Evolutionary conservation across 2,329 filamentous ascomycete species (phyloP).

Genomic region (Pyrenophora seminiperda): DNA sequence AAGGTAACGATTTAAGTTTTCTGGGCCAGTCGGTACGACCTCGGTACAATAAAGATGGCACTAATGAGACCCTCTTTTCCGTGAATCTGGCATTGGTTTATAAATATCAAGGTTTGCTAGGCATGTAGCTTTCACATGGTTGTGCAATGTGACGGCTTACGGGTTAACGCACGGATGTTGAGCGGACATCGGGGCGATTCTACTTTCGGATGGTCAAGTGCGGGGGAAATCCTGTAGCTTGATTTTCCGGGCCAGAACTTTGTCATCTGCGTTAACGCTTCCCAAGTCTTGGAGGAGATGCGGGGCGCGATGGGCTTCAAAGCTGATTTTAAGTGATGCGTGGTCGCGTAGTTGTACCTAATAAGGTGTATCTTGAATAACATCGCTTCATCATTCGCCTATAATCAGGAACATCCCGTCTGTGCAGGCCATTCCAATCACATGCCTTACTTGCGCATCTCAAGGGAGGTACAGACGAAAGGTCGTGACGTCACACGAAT

Average conservation of each 20-base stretch:
- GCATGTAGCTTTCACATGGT: constrained; percentile 29
- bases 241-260: constrained; percentile 5
- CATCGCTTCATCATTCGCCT: not conserved
- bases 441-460: not conserved
- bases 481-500: not conserved
- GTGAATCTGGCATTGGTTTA: too few relatives aligned
- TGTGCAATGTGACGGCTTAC: constrained; percentile 19
- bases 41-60: constrained; percentile 5
- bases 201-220: constrained; percentile 23
- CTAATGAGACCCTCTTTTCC: constrained; percentile 4
- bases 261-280: too few relatives aligned
- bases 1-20: not conserved
- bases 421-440: too few relatives aligned
- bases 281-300: not conserved
- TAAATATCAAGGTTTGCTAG: constrained; percentile 1
- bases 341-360: too few relatives aligned
- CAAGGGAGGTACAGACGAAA: not conserved
- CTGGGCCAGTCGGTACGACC: constrained; percentile 1
- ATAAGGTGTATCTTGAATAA: too few relatives aligned
- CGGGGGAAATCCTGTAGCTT: constrained; percentile 21
- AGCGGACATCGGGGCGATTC: constrained; percentile 37
- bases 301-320: constrained; percentile 3
- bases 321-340: too few relatives aligned
- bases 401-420: not conserved
- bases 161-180: constrained; percentile 16